These are phyloP conservation scores for Moringa oleifera DNA, from an alignment of 345 rosid genomes.

Conservation along the genomic window DNA sequence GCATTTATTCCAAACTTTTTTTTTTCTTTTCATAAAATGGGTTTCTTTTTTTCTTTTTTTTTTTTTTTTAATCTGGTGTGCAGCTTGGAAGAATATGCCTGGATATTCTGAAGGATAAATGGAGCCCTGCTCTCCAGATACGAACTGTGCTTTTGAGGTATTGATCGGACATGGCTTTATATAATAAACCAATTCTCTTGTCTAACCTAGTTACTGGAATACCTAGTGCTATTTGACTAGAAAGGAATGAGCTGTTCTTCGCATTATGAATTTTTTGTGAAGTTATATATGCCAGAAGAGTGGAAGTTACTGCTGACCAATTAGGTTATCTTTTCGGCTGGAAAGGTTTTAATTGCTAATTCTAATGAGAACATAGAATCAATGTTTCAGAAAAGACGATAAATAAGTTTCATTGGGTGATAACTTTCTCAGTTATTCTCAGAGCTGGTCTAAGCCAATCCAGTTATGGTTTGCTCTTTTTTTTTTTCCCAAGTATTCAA, in stretches of 20 bases:
- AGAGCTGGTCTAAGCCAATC: neutral
- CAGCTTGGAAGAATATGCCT: slow-evolving; percentile 96
- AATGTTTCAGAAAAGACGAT: no score
- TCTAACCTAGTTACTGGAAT: neutral
- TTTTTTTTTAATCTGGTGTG: slow-evolving; percentile 7
- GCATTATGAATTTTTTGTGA: neutral
- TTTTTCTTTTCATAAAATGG: slow-evolving; percentile 3
- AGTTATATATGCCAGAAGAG: neutral
- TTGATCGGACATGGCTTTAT: slow-evolving; percentile 5
- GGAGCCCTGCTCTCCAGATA: slow-evolving; percentile 99
- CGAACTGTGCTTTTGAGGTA: slow-evolving; percentile 98
- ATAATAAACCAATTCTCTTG: neutral
- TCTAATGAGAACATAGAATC: no score
- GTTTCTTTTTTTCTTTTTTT: slow-evolving; percentile 2
- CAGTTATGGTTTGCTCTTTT: neutral
- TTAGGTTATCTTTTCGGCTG: no score
- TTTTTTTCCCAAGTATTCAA: slow-evolving; percentile 53
- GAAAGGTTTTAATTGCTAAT: no score
- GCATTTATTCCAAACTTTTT: neutral
- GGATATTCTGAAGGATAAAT: slow-evolving; percentile 95
- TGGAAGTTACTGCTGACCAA: neutral
- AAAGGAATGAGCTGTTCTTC: neutral
- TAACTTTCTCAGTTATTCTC: no score
- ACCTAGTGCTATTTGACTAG: neutral
- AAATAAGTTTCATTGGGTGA: neutral